Evolutionary conservation across 1,284 basidiomycete genomes (phyloP), one percentile per base, ranked within the genome.

Genomic region (Irpex lacteus): DNA sequence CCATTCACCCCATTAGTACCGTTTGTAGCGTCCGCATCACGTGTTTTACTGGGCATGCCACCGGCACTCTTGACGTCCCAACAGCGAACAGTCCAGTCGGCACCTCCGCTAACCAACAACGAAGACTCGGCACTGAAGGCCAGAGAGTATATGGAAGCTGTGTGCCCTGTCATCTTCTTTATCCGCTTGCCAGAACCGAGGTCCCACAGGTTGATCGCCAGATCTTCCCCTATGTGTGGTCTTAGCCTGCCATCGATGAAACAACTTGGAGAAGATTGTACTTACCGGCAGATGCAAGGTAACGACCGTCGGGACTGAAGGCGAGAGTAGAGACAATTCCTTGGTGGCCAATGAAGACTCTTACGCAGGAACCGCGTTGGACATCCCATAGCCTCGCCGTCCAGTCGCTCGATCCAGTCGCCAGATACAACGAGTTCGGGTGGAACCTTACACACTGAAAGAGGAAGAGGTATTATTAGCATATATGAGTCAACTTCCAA

Each of bases 311-410:
- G 3, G 96, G 95, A 70, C 92, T 95, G 71, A 98, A 87, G 3
- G 94, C 93, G 65, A 99, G 79, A 1, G 91, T 86, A 4, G 95
- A 92, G n/a, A 99, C 85, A 4, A 91, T 82, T 58, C 93, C 95
- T 70, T 96, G 93, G 74, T 99, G 98, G 0, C 97, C 98, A 38
- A 98, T 88, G 77, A 99, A 99, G 19, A 99, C 91, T 8, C 98
- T 89, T 3, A 99, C 89, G 75, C 95, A 98, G 2, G 89, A 85
- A 4, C 98, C 98, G 37, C 91, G 88, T 72, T 99, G 98, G n/a
- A 98, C 94, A 74, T 99, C 98, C 98, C 98, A 99, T 47, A 99
- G 77, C 54, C 98, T 87, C 66, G 95, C 95, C 4, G 96, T 96
- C 82, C 94, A 92, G 75, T 99, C 98, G 69, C 91, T 95, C 0